These are phyloP conservation scores for Sapria himalayana DNA, from an alignment of 345 rosid species.

Conservation along the genomic window DNA sequence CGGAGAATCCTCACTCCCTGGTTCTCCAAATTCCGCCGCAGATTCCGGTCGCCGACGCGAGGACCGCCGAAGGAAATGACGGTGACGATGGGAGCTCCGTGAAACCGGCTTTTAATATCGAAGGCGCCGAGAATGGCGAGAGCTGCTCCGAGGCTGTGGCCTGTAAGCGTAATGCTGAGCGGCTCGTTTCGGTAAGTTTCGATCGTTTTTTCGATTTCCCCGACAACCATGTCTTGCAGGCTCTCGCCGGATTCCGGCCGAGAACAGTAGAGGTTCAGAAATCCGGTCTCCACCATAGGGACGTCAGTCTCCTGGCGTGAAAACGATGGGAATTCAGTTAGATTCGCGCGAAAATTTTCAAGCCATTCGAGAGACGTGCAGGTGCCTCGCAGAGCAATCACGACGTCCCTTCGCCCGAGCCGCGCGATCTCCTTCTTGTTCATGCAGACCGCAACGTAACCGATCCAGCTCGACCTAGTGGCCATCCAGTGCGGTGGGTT, in stretches of 20 bases:
- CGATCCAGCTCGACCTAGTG: slow-evolving; percentile 77
- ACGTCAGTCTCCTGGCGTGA: slow-evolving; percentile 5
- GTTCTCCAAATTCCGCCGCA: slow-evolving; percentile 35
- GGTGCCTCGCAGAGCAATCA: slow-evolving; percentile 70
- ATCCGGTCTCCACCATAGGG: slow-evolving; percentile 91
- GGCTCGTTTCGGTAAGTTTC: slow-evolving; percentile 47
- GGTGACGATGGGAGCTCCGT: slow-evolving; percentile 35
- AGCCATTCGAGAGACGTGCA: slow-evolving; percentile 90
- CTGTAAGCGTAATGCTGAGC: slow-evolving; percentile 66
- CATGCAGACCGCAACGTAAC: slow-evolving; percentile 77
- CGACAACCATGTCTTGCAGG: slow-evolving; percentile 36
- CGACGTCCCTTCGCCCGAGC: slow-evolving; percentile 71
- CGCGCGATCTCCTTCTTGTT: slow-evolving; percentile 58
- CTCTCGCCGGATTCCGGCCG: slow-evolving; percentile 30
- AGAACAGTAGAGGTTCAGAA: slow-evolving; percentile 62
- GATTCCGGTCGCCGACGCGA: slow-evolving; percentile 61
- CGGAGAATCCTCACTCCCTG: slow-evolving; percentile 56
- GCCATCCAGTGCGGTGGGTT: slow-evolving; percentile 46
- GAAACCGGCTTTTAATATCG: slow-evolving; percentile 42
- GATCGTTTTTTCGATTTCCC: slow-evolving; percentile 34
- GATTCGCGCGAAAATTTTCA: slow-evolving; percentile 68
- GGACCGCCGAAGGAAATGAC: slow-evolving; percentile 93
- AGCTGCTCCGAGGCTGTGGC: slow-evolving; percentile 90
- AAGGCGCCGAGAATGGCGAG: slow-evolving; percentile 58
- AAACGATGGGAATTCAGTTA: slow-evolving; percentile 20